Percentiles rank a stretch among this genome's conserved stretches.
These are phyloP conservation scores for Tillandsia leiboldiana DNA, from an alignment of 176 grass and related monocot genomes.

Conservation along the genomic window DNA sequence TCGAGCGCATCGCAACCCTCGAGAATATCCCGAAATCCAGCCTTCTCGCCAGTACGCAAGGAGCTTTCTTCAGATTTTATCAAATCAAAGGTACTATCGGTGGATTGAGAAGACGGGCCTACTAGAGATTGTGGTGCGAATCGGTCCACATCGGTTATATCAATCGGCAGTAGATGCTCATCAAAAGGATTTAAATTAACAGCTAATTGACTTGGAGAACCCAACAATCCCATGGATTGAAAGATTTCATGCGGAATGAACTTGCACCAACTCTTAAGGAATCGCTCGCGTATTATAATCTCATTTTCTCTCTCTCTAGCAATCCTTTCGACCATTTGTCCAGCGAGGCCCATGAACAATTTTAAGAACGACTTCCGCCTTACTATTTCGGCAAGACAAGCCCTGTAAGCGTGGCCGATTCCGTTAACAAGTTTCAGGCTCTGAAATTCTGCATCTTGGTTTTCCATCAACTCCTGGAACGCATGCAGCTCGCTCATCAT, in stretches of 20 bases:
- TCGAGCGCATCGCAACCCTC: constrained; percentile 47
- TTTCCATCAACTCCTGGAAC: constrained; percentile 81
- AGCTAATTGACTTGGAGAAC: constrained; percentile 77
- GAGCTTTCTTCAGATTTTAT: constrained; percentile 42
- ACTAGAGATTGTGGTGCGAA: constrained; percentile 58
- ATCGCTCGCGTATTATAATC: constrained; percentile 66
- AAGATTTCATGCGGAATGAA: constrained; percentile 77
- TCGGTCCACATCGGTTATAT: constrained; percentile 69
- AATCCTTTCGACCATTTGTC: constrained; percentile 74
- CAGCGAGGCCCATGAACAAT: constrained; percentile 87
- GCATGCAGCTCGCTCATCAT: constrained; percentile 82
- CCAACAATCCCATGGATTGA: constrained; percentile 72
- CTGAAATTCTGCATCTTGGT: constrained; percentile 72
- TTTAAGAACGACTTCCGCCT: constrained; percentile 69
- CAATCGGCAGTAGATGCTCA: constrained; percentile 62
- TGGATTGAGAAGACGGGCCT: constrained; percentile 39
- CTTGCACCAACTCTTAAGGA: constrained; percentile 66
- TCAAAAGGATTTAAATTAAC: constrained; percentile 77
- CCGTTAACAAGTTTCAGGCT: constrained; percentile 61
- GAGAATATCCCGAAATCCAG: constrained; percentile 52
- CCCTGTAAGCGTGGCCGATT: constrained; percentile 64
- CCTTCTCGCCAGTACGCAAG: constrained; percentile 41
- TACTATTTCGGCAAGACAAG: constrained; percentile 84
- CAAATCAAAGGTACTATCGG: constrained; percentile 25
- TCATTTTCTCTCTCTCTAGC: constrained; percentile 64